Evolutionary conservation across 495 filamentous ascomycete genomes (phyloP), one percentile per base, ranked within the genome.

Genomic region (Cercophora scortea): DNA sequence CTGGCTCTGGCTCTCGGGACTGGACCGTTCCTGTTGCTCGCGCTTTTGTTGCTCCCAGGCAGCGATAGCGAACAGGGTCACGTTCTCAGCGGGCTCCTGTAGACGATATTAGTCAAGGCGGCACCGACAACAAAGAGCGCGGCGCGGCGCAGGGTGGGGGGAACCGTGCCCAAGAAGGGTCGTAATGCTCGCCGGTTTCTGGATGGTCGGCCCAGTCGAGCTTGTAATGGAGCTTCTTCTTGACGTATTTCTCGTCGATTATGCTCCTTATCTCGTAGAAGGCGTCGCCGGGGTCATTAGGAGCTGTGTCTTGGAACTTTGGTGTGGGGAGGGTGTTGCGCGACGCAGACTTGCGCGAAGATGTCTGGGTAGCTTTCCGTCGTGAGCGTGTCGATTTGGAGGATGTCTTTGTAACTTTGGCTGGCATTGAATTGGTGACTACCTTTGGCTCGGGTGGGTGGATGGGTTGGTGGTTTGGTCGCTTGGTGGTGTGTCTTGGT

Each of bases 161-260:
- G 9, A 12, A 13, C 51, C 61, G 16, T 71, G 75, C 73, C 73
- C 73, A 76, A 45, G 61, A 66, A 16, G 67, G 69, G 17, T 52
- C 32, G 53, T 69, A 69, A 1, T 19, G 47, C 50, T 65, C 49
- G 13, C 71, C 69, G 16, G 64, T 66, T 12, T 47, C 42, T 47
- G 73, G 68, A 47, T 66, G 57, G 34, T 16, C 61, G 7, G 58
- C 67, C 73, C 71, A 75, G 48, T 75, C 71, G 33, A 74, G 59
- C 46, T 58, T 17, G 46, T 73, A 76, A 9, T 57, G 51, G 33
- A 58, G 51, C 45, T 60, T 61, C 10, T 68, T 62, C 15, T 48
- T 51, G 25, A 55, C 46, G 8, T n/a, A 7, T 51, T 66, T 69
- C 65, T 76, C 71, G 38, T 60, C 64, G 38, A 74, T 45, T 13